A percentile compares a stretch with the other conserved stretches of the same genome.
phyloP scores from a whole-genome alignment of 176 grass and related monocot species.

The Bolboschoenus planiculmis region DNA sequence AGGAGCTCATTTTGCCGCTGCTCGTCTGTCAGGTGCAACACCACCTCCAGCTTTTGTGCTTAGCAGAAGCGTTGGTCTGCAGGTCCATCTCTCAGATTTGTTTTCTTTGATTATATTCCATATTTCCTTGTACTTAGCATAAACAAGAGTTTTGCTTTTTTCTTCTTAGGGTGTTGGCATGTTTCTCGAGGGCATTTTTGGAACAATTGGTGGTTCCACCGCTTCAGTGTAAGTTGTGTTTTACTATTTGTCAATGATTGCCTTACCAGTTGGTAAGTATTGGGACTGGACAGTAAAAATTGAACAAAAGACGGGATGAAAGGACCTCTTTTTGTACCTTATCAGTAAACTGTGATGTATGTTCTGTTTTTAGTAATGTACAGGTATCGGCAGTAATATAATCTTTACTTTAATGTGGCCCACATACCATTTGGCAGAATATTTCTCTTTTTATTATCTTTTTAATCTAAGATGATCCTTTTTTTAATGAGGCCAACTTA shows the following conservation, averaged over 20 bases:
- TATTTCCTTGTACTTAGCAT: background rate
- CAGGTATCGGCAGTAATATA: too few relatives aligned
- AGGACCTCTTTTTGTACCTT: background rate
- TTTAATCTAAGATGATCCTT: background rate
- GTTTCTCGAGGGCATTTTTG: constrained; percentile 80
- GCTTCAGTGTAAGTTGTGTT: constrained; percentile 69
- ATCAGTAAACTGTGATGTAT: background rate
- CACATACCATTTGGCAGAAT: background rate
- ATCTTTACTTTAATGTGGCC: background rate
- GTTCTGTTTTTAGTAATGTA: too few relatives aligned
- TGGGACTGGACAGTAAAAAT: background rate
- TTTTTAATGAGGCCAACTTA: background rate
- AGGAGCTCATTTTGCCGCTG: constrained; percentile 77
- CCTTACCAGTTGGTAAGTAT: background rate
- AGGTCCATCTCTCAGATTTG: constrained; percentile 33
- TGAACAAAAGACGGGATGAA: background rate
- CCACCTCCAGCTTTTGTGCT: constrained; percentile 75
- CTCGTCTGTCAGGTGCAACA: constrained; percentile 92
- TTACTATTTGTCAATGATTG: background rate
- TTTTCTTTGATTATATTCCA: constrained; percentile 1
- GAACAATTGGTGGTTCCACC: constrained; percentile 65
- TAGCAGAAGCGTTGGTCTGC: constrained; percentile 83
- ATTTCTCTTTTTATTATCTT: background rate
- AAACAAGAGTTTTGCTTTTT: constrained; percentile 16
- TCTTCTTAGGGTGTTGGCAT: constrained; percentile 68